A percentile compares a stretch with the other conserved stretches of the same genome.
Conservation (phyloP, 495 filamentous ascomycete genomes). For the Xylaria palmicola region DNA sequence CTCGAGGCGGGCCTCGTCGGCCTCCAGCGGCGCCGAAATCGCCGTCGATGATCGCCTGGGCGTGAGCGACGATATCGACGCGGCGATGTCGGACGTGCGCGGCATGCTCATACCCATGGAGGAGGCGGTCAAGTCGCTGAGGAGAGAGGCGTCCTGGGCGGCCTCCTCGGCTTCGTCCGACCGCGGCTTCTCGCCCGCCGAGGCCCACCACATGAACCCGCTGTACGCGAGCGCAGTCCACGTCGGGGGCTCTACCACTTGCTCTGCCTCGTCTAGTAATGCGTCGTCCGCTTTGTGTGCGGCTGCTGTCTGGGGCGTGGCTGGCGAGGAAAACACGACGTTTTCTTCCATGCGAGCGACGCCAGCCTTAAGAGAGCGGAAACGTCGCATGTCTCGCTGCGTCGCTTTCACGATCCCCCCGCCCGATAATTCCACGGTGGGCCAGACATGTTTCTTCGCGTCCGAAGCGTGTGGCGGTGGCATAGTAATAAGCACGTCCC, state of each 20-base stretch:
- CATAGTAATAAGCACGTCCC: constrained; percentile 82
- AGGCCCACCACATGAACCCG: constrained; percentile 98
- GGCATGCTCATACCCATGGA: constrained; percentile 25
- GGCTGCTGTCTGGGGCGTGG: constrained; percentile 28
- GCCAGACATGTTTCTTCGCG: constrained; percentile 67
- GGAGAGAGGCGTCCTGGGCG: constrained; percentile 46
- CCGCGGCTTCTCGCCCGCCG: constrained; percentile 79
- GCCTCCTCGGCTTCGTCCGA: constrained; percentile 49
- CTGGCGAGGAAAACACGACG: constrained; percentile 22
- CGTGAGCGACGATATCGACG: constrained; percentile 41
- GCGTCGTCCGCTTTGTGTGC: constrained; percentile 27
- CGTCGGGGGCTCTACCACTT: constrained; percentile 72
- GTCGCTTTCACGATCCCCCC: constrained; percentile 74
- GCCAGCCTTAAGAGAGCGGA: constrained; percentile 65
- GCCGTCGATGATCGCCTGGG: constrained; percentile 22
- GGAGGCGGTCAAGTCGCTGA: constrained; percentile 43
- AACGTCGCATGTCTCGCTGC: constrained; percentile 84
- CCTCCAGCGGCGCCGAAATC: constrained; percentile 13
- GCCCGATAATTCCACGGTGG: constrained; percentile 64
- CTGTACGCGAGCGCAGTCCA: constrained; percentile 89
- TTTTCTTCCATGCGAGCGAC: constrained; percentile 53
- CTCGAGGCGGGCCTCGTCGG: constrained; percentile 49
- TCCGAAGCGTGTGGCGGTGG: constrained; percentile 56
- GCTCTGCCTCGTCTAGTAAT: constrained; percentile 46
- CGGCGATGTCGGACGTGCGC: constrained; percentile 32